Conservation (phyloP, 108 stramenopile species). For the Nitzschia sp. region DNA sequence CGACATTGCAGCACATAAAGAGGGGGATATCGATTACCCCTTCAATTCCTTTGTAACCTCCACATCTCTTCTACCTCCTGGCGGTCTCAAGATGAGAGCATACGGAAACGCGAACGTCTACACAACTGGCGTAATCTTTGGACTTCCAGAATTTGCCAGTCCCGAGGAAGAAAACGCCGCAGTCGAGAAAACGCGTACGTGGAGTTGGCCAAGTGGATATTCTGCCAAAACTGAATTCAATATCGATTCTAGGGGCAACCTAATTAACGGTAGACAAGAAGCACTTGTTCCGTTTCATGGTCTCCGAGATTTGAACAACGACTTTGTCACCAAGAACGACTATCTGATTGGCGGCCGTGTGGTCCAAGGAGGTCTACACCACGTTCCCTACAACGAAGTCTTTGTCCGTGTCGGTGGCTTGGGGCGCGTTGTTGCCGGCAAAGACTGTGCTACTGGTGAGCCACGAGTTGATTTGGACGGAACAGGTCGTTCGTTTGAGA, state of each 20-base stretch:
- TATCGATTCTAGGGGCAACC: constrained; percentile 46
- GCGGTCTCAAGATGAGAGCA: constrained; percentile 78
- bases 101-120: constrained; percentile 75
- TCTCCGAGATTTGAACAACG: constrained; percentile 48
- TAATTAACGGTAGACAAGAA: constrained; percentile 71
- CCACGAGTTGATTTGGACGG: constrained; percentile 32
- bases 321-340: constrained; percentile 56
- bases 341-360: constrained; percentile 57
- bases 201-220: constrained; percentile 71
- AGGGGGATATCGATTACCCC: constrained; percentile 32
- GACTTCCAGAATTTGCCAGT: constrained; percentile 48
- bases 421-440: constrained; percentile 58
- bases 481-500: constrained; percentile 60
- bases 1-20: constrained; percentile 33
- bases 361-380: constrained; percentile 67
- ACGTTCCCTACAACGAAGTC: constrained; percentile 88
- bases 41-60: constrained; percentile 84
- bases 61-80: constrained; percentile 66
- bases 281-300: constrained; percentile 47
- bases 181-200: constrained; percentile 61
- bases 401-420: constrained; percentile 75
- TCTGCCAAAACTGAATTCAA: constrained; percentile 63
- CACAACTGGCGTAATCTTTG: constrained; percentile 79
- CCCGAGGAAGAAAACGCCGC: constrained; percentile 56
- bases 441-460: constrained; percentile 50